Conservation (phyloP, 2,329 filamentous ascomycete species). For the Eutypella sp. region DNA sequence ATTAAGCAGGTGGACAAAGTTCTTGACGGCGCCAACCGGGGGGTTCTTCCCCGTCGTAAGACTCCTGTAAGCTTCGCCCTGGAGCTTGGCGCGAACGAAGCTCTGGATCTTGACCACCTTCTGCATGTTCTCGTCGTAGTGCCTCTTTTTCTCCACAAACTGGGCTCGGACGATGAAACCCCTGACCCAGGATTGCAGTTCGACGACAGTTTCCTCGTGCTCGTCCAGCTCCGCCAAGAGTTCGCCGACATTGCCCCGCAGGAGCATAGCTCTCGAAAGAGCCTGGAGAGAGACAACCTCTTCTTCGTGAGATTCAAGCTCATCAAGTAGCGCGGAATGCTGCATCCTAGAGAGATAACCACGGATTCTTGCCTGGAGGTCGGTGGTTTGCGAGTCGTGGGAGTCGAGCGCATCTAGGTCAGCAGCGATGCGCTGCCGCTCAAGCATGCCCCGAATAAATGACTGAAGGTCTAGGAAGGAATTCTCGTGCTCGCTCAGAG, state of each 20-base stretch:
- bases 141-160: slow-evolving; percentile 81
- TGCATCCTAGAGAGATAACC: slow-evolving; percentile 60
- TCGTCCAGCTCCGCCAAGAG: slow-evolving; percentile 74
- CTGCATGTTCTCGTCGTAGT: slow-evolving; percentile 95
- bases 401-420: slow-evolving; percentile 52
- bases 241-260: slow-evolving; percentile 67
- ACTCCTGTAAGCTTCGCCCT: slow-evolving; percentile 97
- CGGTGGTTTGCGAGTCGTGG: slow-evolving; percentile 51
- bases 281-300: slow-evolving; percentile 69
- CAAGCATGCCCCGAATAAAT: slow-evolving; percentile 56
- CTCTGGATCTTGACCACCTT: slow-evolving; percentile 99
- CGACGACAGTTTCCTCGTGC: slow-evolving; percentile 71
- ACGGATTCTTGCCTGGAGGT: slow-evolving; percentile 63
- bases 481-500: slow-evolving; percentile 27
- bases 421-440: slow-evolving; percentile 43
- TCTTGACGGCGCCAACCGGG: slow-evolving; percentile 93
- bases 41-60: slow-evolving; percentile 94
- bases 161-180: slow-evolving; percentile 67
- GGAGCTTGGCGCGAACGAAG: slow-evolving; percentile 88
- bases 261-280: slow-evolving; percentile 71
- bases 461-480: slow-evolving; percentile 52
- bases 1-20: slow-evolving; percentile 95
- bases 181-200: slow-evolving; percentile 69
- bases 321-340: slow-evolving; percentile 58
- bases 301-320: slow-evolving; percentile 63